Base-by-base conservation (phyloP, 208 protist genomes). In the Endotrypanum monterogeii region DNA sequence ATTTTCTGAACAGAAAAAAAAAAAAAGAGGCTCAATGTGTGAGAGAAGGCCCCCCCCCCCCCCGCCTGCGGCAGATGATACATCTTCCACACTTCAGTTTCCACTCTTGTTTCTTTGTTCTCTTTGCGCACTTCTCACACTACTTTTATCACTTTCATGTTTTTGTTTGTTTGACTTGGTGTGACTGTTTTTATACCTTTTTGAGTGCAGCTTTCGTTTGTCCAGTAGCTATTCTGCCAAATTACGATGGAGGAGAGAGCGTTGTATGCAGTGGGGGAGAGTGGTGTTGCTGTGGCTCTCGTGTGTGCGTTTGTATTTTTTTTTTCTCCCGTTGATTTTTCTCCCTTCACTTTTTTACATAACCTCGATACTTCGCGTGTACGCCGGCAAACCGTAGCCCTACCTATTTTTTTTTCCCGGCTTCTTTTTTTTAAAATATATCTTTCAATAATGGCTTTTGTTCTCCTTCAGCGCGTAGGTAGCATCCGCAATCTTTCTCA, bases 171-270 rank as follows among this genome's bases (percentile, higher is more conserved):
- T 3, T 55, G 28, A 32, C 8, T 56, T 9, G 11, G 25, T 56
- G 25, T 55, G 51, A 4, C 1, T 55, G 50, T 46, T 3, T 46
- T 3, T 9, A 23, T 56, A 7, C 12, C 9, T 58, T 1, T 58
- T 20, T 58, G 54, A 32, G 8, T 58, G 25, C 41, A 46, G 41
- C 41, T 46, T 18, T 30, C 65, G 44, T 54, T 57, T 32, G n/a
- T 14, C 73, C 67, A n/a, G 52, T 61, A 54, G 54, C 48, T 28
- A 23, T 12, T 70, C 51, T 60, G 28, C n/a, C 20, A 11, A 37
- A 61, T 28, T 28, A 1, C 12, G 37, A 18, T 51, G 7, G 28
- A 50, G 41, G 55, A 68, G 41, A n/a, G 52, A 28, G 37, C 2
- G 30, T 23, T 4, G 28, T 1, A 0, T 11, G 30, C 56, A 30